Evolutionary conservation across 2,329 filamentous ascomycete genomes (phyloP), one percentile per base, ranked within the genome.

Genomic region (Colletotrichum theobromicola): DNA sequence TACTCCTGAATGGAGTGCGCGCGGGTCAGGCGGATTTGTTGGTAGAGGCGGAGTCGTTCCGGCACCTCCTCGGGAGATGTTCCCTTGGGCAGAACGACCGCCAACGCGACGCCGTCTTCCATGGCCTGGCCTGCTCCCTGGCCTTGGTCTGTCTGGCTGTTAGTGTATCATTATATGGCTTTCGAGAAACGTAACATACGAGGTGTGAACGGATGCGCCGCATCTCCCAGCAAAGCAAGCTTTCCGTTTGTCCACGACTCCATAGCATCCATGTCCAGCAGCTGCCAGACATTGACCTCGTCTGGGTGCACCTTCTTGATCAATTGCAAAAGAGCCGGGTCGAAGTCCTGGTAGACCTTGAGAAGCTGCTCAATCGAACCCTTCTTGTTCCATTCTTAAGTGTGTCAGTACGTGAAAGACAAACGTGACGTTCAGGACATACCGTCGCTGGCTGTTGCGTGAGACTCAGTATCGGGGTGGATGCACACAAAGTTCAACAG

Each of bases 181-280:
- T 4, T 4, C 15, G 5, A 34, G 9, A n/a, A 28, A 28, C 5
- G 5, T 18, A 3, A 81, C 85, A 81, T 80, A 88, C 87, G 88
- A 16, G 92, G 93, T 0, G 92, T 83, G 78, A 94, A 93, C 0
- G 93, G 92, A 79, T 94, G 93, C 0, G 91, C 93, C 0, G 93
- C 91, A 79, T 94, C 93, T 0, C 93, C 93, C 0, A 94, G 81
- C 0, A 94, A 80, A 1, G 87, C 91, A 21, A 93, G 79, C 7
- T 84, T 86, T 1, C 82, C 88, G 4, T 88, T 86, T 0, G 85
- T 83, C 89, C 91, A 94, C 0, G 82, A 85, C 0, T 88, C 86
- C 18, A 94, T 80, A 2, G 86, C 82, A 5, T 90, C 87, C 89
- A 93, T 93, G 76, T 94, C 93, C 5, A 92, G 79, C 2, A 93